phyloP scores from a whole-genome alignment of 1,139 yeast genomes.

The Scheffersomyces stambukii region DNA sequence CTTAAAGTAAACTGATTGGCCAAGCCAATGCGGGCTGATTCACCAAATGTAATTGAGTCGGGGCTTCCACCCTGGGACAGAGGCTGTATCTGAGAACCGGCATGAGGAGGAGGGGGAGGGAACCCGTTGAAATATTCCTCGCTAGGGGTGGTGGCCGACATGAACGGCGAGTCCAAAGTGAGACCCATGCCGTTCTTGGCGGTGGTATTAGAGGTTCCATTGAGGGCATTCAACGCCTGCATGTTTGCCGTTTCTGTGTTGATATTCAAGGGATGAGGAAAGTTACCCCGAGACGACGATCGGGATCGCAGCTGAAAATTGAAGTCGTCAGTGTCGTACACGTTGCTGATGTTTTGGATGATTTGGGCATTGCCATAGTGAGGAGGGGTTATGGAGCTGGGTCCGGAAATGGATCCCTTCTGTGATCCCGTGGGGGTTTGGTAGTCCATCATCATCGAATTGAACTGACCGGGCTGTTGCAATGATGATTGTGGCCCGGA shows the following conservation, averaged over 20 bases:
- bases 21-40: conserved; percentile 5
- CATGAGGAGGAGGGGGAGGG: conserved; percentile 4
- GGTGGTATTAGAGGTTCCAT: conserved; percentile 13
- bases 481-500: conserved; percentile 1
- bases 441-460: conserved; percentile 39
- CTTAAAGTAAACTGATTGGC: conserved; percentile 24
- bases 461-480: conserved; percentile 14
- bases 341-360: conserved; percentile 3
- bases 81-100: conserved; percentile 6
- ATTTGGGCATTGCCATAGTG: conserved; percentile 2
- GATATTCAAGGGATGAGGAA: conserved; percentile 37
- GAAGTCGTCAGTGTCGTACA: conserved; percentile 11
- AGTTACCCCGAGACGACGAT: conserved; percentile 22
- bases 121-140: conserved; percentile 30
- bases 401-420: conserved; percentile 30
- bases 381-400: no score
- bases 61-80: conserved; percentile 1
- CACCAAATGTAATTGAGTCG: background rate
- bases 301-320: conserved; percentile 17
- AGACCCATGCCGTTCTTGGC: conserved; percentile 11
- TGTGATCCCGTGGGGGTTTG: conserved; percentile 42
- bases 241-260: conserved; percentile 35
- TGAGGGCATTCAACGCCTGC: conserved; percentile 25
- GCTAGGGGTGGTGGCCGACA: conserved; percentile 38
- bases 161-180: conserved; percentile 41